phyloP scores from a whole-genome alignment of 768 basidiomycete species.

The Suillus paluster region DNA sequence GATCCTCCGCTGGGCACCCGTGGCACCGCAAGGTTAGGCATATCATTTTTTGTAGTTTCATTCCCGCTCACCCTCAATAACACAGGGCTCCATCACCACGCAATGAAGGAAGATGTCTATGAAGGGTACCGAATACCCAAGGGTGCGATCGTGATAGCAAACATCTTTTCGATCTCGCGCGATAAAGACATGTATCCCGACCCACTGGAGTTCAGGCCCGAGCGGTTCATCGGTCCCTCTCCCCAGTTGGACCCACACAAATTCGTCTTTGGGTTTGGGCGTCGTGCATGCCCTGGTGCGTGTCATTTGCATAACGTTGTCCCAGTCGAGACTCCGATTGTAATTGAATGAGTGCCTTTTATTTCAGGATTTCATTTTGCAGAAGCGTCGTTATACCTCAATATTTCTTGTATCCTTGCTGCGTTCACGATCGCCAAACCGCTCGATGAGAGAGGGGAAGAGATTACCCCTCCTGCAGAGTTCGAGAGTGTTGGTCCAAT shows the following conservation, averaged over 20 bases:
- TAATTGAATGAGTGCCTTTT: too few relatives aligned
- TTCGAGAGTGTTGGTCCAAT: too few relatives aligned
- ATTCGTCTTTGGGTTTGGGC: constrained; percentile 21
- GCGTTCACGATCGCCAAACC: too few relatives aligned
- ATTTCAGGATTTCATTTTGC: constrained; percentile 28
- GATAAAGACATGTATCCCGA: constrained; percentile 21
- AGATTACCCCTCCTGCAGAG: too few relatives aligned
- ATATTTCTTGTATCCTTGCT: too few relatives aligned
- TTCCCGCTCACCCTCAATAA: background rate
- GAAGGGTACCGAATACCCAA: constrained; percentile 25
- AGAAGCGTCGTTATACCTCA: constrained; percentile 39
- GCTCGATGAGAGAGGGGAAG: too few relatives aligned
- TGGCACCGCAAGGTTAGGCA: constrained; percentile 10
- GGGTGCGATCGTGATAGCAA: constrained; percentile 18
- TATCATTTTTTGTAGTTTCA: background rate
- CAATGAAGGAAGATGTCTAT: constrained; percentile 17
- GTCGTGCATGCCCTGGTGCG: constrained; percentile 21
- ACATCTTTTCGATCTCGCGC: constrained; percentile 24
- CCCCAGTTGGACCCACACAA: constrained; percentile 17
- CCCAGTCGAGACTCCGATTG: background rate
- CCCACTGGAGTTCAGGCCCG: constrained; percentile 23
- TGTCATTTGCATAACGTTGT: background rate
- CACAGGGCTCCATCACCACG: background rate
- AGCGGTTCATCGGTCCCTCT: constrained; percentile 22
- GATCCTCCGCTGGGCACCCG: constrained; percentile 24